A percentile compares a stretch with the other conserved stretches of the same genome.
Conservation (phyloP, 805 yeast species). For the Wickerhamomyces subpelliculosus region DNA sequence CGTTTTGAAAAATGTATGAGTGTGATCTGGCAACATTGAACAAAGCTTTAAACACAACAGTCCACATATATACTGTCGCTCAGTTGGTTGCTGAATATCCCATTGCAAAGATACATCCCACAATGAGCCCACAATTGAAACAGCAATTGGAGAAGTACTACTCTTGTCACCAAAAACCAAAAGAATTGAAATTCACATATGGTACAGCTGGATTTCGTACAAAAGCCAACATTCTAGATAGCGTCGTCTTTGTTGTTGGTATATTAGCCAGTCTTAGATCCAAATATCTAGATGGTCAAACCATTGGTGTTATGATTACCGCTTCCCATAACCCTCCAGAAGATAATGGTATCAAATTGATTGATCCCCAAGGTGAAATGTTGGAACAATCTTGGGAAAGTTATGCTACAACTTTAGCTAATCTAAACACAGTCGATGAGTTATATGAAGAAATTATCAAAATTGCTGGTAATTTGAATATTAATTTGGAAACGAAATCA, state of each 20-base stretch:
- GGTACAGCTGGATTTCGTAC: conserved; percentile 98
- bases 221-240: conserved; percentile 60
- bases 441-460: conserved; percentile 30
- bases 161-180: conserved; percentile 31
- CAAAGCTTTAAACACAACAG: too few relatives aligned
- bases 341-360: conserved; percentile 90
- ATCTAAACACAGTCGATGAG: conserved; percentile 42
- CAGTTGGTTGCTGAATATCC: too few relatives aligned
- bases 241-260: conserved; percentile 80
- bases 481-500: conserved; percentile 38
- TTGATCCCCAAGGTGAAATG: conserved; percentile 92
- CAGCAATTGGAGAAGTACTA: conserved; percentile 9
- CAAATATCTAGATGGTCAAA: conserved; percentile 54
- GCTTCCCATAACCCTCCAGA: conserved; percentile 92
- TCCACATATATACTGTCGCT: too few relatives aligned
- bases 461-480: conserved; percentile 34
- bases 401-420: conserved; percentile 75
- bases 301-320: conserved; percentile 94
- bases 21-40: too few relatives aligned
- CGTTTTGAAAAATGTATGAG: too few relatives aligned
- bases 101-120: too few relatives aligned
- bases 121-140: conserved; percentile 1
- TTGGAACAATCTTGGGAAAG: conserved; percentile 78
- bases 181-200: conserved; percentile 44
- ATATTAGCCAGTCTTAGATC: conserved; percentile 79